Conservation (phyloP, 352 stramenopile species). For the Phytophthora constricta region DNA sequence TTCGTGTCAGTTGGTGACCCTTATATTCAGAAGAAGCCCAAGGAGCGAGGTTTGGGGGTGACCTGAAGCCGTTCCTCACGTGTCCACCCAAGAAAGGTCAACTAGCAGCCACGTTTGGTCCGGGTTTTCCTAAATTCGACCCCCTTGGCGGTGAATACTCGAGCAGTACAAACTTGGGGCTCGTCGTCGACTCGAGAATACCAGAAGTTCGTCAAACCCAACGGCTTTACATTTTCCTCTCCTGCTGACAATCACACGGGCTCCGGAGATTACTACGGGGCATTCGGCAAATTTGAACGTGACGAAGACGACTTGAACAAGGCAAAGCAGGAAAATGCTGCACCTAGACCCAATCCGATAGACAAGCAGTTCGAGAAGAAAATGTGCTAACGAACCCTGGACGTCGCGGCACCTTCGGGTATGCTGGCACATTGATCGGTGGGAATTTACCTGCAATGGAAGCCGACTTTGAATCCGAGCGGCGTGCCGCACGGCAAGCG, state of each 20-base stretch:
- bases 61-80: slow-evolving; percentile 78
- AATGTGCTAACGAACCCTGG: slow-evolving; percentile 69
- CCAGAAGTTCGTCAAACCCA: slow-evolving; percentile 70
- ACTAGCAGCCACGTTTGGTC: slow-evolving; percentile 65
- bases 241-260: slow-evolving; percentile 67
- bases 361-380: slow-evolving; percentile 72
- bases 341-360: slow-evolving; percentile 55
- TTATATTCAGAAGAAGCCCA: slow-evolving; percentile 52
- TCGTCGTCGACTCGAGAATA: slow-evolving; percentile 75
- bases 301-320: slow-evolving; percentile 72
- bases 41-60: slow-evolving; percentile 59
- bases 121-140: slow-evolving; percentile 69
- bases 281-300: slow-evolving; percentile 69
- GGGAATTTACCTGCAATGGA: slow-evolving; percentile 52
- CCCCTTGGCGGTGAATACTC: slow-evolving; percentile 63
- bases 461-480: slow-evolving; percentile 73
- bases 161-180: slow-evolving; percentile 78
- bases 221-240: slow-evolving; percentile 70
- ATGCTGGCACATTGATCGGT: slow-evolving; percentile 73
- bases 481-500: slow-evolving; percentile 34
- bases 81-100: slow-evolving; percentile 72
- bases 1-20: slow-evolving; percentile 74
- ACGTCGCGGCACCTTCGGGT: slow-evolving; percentile 79
- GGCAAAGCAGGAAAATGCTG: slow-evolving; percentile 48
- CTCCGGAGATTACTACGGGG: slow-evolving; percentile 74